Evolutionary conservation across 768 basidiomycete species (phyloP).

Genomic region (Phlebiopsis flavidoalba): DNA sequence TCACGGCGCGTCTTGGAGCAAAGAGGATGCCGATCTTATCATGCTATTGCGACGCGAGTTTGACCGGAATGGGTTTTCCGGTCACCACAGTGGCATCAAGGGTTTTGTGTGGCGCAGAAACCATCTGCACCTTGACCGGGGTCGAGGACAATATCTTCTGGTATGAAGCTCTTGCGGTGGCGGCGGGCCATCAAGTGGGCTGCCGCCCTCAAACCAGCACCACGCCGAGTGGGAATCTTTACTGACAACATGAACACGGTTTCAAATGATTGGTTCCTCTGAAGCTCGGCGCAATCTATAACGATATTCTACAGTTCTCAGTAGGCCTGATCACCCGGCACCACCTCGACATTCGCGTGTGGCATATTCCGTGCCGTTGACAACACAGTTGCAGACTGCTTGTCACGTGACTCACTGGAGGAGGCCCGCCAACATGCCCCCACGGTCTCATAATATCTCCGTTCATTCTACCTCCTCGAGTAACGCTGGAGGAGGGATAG

Average conservation of each 20-base stretch:
- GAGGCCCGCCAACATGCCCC: background rate
- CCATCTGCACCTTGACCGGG: background rate
- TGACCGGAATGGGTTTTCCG: constrained; percentile 19
- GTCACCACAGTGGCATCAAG: background rate
- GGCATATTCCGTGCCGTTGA: constrained; percentile 19
- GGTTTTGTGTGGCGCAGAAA: background rate
- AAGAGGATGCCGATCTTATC: constrained; percentile 3
- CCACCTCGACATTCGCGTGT: constrained; percentile 16
- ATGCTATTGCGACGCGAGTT: constrained; percentile 20
- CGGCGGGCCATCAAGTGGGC: constrained; percentile 4
- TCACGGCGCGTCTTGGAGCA: background rate
- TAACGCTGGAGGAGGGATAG: constrained; percentile 25
- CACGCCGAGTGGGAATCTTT: constrained; percentile 13
- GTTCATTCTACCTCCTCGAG: constrained; percentile 19
- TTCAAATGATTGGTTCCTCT: constrained; percentile 20
- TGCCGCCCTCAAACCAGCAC: background rate
- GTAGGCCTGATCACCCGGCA: constrained; percentile 8
- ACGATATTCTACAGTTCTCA: constrained; percentile 13
- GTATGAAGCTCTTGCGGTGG: constrained; percentile 4
- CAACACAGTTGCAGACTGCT: constrained; percentile 20
- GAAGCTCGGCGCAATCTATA: constrained; percentile 12
- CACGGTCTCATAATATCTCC: background rate
- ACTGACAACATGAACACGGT: constrained; percentile 25
- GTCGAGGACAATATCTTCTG: constrained; percentile 5
- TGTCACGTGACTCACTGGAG: constrained; percentile 14